phyloP scores from a whole-genome alignment of 768 basidiomycete species.

The Tricholoma sp. region DNA sequence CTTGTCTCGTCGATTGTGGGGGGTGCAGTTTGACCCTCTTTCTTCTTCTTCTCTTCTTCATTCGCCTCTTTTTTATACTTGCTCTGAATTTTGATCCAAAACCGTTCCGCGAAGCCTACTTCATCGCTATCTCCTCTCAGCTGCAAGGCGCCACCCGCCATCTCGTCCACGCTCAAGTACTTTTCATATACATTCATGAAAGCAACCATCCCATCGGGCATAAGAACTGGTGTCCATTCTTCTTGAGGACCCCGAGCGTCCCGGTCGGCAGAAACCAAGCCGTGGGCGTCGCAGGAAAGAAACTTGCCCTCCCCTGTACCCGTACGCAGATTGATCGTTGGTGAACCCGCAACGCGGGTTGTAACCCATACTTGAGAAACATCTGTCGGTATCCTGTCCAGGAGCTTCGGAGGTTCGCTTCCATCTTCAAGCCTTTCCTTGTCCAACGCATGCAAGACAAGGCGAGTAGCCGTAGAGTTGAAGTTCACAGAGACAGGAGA shows the following conservation, averaged over 20 bases:
- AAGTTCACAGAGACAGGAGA: constrained; percentile 73
- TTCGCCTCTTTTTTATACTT: constrained; percentile 84
- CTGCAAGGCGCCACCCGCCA: constrained; percentile 75
- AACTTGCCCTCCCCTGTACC: constrained; percentile 90
- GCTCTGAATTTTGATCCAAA: constrained; percentile 85
- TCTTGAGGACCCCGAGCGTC: constrained; percentile 93
- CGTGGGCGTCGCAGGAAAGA: constrained; percentile 82
- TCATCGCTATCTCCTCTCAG: constrained; percentile 82
- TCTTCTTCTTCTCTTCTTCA: constrained; percentile 59
- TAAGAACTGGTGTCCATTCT: constrained; percentile 84
- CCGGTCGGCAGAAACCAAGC: constrained; percentile 76
- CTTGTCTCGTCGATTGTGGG: constrained; percentile 64
- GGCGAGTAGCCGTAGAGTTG: constrained; percentile 68
- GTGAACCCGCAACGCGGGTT: constrained; percentile 79
- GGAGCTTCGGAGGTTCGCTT: constrained; percentile 36
- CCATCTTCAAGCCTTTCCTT: constrained; percentile 50
- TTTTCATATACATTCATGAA: constrained; percentile 89
- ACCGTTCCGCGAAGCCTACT: constrained; percentile 81
- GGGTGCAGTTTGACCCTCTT: constrained; percentile 48
- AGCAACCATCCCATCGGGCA: constrained; percentile 82
- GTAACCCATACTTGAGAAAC: constrained; percentile 90
- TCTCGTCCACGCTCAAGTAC: constrained; percentile 80
- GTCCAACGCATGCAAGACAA: constrained; percentile 62
- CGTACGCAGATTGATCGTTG: constrained; percentile 82
- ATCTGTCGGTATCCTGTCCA: constrained; percentile 72